Percentiles rank a stretch among this genome's conserved stretches.
phyloP scores from a whole-genome alignment of 768 basidiomycete species.

The Lactarius quietus region DNA sequence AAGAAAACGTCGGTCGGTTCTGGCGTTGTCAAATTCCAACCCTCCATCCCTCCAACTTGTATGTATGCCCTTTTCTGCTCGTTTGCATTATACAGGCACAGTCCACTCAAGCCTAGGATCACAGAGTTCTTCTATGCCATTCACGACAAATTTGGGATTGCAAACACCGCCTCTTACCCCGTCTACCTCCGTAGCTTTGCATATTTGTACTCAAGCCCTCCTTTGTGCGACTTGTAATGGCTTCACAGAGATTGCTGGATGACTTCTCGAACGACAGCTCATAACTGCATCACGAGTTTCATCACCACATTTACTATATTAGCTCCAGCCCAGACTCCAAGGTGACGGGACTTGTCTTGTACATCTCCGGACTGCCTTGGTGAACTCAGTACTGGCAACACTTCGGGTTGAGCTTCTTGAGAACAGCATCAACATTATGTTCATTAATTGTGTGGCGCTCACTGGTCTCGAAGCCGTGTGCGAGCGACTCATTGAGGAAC shows the following conservation, averaged over 20 bases:
- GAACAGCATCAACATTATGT: conserved; percentile 62
- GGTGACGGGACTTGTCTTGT: conserved; percentile 49
- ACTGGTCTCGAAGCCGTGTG: conserved; percentile 65
- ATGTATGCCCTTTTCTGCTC: too few species aligned
- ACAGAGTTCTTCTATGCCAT: conserved; percentile 42
- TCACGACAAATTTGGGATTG: conserved; percentile 42
- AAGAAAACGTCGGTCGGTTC: too few species aligned
- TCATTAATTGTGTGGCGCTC: conserved; percentile 80
- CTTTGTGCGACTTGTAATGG: conserved; percentile 69
- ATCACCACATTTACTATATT: conserved; percentile 52
- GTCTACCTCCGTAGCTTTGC: conserved; percentile 45
- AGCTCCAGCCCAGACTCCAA: conserved; percentile 30
- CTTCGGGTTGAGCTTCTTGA: too few species aligned
- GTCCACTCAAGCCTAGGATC: conserved; percentile 42
- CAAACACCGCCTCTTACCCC: conserved; percentile 63
- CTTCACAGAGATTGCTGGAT: conserved; percentile 57
- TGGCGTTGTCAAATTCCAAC: too few species aligned
- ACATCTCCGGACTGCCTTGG: conserved; percentile 91
- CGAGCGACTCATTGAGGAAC: conserved; percentile 60
- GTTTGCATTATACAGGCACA: too few species aligned
- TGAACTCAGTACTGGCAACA: too few species aligned
- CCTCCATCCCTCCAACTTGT: too few species aligned
- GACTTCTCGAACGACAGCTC: conserved; percentile 55
- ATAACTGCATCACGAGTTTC: conserved; percentile 39
- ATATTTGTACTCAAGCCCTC: conserved; percentile 60